A percentile compares a stretch with the other conserved stretches of the same genome.
Evolutionary conservation across 768 basidiomycete species (phyloP).

Genomic region (Pleurotus eryngii): DNA sequence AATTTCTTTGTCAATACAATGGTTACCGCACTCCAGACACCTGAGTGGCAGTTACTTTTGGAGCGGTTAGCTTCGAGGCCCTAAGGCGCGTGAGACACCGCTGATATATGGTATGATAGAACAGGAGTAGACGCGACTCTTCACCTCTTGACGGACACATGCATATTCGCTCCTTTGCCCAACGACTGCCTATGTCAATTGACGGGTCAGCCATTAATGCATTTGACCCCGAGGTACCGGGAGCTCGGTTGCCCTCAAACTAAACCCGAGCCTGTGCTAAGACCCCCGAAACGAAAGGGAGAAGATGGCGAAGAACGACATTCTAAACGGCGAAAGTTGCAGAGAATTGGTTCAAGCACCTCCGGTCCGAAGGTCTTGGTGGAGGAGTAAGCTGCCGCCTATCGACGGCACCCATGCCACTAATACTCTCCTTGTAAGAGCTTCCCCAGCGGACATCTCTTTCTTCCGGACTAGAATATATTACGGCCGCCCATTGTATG

Average conservation of each 20-base stretch:
- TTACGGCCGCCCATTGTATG: slow-evolving; percentile 57
- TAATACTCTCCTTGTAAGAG: slow-evolving; percentile 21
- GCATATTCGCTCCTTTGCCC: slow-evolving; percentile 71
- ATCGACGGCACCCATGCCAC: not conserved
- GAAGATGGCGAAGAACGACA: slow-evolving; percentile 16
- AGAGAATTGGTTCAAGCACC: not conserved
- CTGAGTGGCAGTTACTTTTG: slow-evolving; percentile 66
- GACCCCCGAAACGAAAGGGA: slow-evolving; percentile 12
- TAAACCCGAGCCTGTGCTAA: not conserved
- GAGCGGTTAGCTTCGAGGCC: slow-evolving; percentile 41
- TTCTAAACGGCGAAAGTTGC: slow-evolving; percentile 28
- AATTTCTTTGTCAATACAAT: slow-evolving; percentile 73
- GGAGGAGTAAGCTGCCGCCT: slow-evolving; percentile 2
- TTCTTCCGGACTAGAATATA: slow-evolving; percentile 60
- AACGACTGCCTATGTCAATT: slow-evolving; percentile 87
- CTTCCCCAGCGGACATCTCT: slow-evolving; percentile 46
- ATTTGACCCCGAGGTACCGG: slow-evolving; percentile 22
- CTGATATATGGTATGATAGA: slow-evolving; percentile 34
- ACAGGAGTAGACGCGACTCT: slow-evolving; percentile 76
- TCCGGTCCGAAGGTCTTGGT: not conserved
- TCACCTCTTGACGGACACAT: slow-evolving; percentile 73
- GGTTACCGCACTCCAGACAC: slow-evolving; percentile 59
- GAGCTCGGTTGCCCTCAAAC: slow-evolving; percentile 9
- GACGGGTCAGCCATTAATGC: slow-evolving; percentile 66
- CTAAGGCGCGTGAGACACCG: not conserved